Evolutionary conservation across 169 alveolate genomes (phyloP), one percentile per base, ranked within the genome.

Genomic region (Theileria luwenshuni): DNA sequence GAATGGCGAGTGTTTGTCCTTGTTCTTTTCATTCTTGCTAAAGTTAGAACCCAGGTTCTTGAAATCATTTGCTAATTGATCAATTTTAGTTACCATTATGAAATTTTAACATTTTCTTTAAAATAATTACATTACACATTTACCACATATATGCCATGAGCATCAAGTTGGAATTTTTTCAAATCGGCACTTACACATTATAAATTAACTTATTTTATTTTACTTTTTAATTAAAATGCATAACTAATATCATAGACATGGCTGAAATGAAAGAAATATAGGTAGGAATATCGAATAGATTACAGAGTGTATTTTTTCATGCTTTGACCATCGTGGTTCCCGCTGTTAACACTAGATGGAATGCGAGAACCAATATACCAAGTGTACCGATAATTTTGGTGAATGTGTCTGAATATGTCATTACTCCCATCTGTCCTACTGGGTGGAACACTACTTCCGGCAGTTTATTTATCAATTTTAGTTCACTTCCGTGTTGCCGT

Each of bases 321-420:
- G 87, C 70, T 77, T 79, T 79, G 12, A 76, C 83, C 28, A 79
- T 42, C 19, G 87, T 79, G 25, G 87, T 62, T 28, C 83, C 77
- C 1, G 77, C 33, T n/a, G 76, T 25, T 38, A 79, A 52, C 30
- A 58, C 15, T 12, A 79, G 3, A 63, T 79, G 87, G 7, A 76
- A 42, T 19, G 80, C 84, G 63, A 92, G 86, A 62, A 92, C 88
- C 65, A 90, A 69, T 6, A 92, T 71, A 41, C 95, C 95, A 17
- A 92, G 73, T 30, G 95, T 90, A 19, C 95, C 95, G 62, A 90
- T 92, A 42, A 92, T 89, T 33, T 75, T 90, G 23, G 91, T 91
- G 67, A 92, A 92, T 25, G 94, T 85, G 70, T 90, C 95, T 60
- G 79, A 83, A 32, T 92, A 90, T 1, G 94, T 90, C 59, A 86